These are phyloP conservation scores for Capsella bursapastoris DNA, from an alignment of 345 rosid species.

Conservation along the genomic window DNA sequence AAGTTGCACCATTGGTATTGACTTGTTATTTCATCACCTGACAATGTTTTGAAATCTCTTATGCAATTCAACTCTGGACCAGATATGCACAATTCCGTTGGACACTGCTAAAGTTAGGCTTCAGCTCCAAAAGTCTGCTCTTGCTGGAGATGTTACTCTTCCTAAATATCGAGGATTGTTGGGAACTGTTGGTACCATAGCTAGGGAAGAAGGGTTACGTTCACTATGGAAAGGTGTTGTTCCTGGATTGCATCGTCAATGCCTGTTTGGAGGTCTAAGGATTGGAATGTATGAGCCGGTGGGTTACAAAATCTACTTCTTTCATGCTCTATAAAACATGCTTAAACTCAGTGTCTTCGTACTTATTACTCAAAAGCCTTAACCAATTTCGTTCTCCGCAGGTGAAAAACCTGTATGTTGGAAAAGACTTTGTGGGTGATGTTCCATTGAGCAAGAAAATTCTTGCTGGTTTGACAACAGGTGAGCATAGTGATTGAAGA, in stretches of 20 bases:
- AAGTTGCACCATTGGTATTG: not conserved
- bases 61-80: conserved; percentile 36
- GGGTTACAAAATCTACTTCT: conserved; percentile 45
- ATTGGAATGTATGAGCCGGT: conserved; percentile 98
- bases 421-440: conserved; percentile 86
- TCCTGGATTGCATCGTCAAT: conserved; percentile 96
- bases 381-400: conserved; percentile 41
- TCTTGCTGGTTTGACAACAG: conserved; percentile 97
- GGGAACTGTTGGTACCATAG: conserved; percentile 93
- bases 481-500: conserved; percentile 50
- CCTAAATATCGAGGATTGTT: conserved; percentile 90
- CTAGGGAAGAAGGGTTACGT: conserved; percentile 88
- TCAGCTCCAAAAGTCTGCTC: conserved; percentile 86
- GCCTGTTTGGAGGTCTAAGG: conserved; percentile 92
- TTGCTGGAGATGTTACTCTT: conserved; percentile 60
- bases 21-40: conserved; percentile 1
- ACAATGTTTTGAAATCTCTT: not conserved
- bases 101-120: conserved; percentile 99
- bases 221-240: conserved; percentile 97
- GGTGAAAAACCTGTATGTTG: conserved; percentile 88
- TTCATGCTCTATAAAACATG: not conserved
- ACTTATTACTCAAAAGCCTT: conserved; percentile 6
- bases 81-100: conserved; percentile 96
- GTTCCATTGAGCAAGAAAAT: conserved; percentile 94
- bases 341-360: conserved; percentile 1